Conservation (phyloP, 345 rosid genomes). For the Isatis tinctoria region DNA sequence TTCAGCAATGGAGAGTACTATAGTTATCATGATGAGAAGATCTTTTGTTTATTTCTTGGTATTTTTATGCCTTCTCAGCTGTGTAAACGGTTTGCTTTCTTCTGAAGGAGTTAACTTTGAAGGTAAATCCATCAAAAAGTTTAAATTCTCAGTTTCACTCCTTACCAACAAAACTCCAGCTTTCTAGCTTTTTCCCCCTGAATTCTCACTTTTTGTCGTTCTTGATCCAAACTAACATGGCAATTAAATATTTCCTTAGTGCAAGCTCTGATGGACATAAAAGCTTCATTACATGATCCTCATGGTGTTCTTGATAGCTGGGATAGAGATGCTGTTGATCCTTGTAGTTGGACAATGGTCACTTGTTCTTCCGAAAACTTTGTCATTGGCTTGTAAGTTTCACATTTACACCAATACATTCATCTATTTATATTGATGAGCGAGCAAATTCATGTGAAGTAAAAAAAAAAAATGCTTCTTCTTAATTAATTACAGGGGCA, state of each 20-base stretch:
- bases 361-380: conserved; percentile 75
- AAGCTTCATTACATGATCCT: conserved; percentile 71
- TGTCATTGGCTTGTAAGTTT: conserved; percentile 79
- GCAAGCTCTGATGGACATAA: conserved; percentile 84
- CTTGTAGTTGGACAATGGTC: conserved; percentile 96
- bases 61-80: conserved; percentile 43
- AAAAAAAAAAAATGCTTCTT: not conserved
- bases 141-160: not conserved
- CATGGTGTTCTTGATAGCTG: conserved; percentile 88
- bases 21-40: conserved; percentile 25
- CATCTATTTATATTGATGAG: not conserved
- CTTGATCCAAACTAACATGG: conserved; percentile 18
- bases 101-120: conserved; percentile 88
- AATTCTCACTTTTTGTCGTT: not conserved
- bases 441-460: not conserved
- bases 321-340: conserved; percentile 94
- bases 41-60: conserved; percentile 28
- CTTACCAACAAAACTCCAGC: not conserved
- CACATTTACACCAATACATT: not conserved
- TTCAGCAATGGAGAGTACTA: conserved; percentile 22
- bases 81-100: conserved; percentile 63
- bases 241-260: conserved; percentile 37
- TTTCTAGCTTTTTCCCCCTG: not conserved
- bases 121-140: conserved; percentile 41
- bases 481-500: conserved; percentile 50